phyloP scores from a whole-genome alignment of 1,284 basidiomycete genomes.

The Melanopsichium pennsylvanicum region DNA sequence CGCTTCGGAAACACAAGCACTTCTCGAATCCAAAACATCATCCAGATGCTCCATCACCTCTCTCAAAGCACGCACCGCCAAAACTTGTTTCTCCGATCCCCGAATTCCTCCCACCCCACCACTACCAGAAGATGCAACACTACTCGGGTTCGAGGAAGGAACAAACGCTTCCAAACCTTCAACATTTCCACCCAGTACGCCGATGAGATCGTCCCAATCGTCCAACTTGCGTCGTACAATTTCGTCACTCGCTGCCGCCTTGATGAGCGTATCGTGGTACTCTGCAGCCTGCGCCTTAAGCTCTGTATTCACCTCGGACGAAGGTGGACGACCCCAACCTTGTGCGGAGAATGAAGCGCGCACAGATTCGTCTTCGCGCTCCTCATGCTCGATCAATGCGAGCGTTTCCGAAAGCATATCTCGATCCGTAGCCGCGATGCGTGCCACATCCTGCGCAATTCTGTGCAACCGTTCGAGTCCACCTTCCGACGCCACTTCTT shows the following conservation, averaged over 20 bases:
- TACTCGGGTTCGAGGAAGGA: constrained; percentile 20
- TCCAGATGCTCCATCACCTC: constrained; percentile 82
- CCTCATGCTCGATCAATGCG: constrained; percentile 87
- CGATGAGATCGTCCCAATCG: constrained; percentile 41
- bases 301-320: constrained; percentile 70
- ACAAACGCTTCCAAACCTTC: constrained; percentile 32
- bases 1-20: constrained; percentile 75
- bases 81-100: constrained; percentile 22
- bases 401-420: constrained; percentile 79
- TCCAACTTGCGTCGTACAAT: constrained; percentile 69
- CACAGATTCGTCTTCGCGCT: constrained; percentile 80
- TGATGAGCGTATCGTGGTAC: constrained; percentile 44
- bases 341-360: constrained; percentile 70
- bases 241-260: constrained; percentile 52
- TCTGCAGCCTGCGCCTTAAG: constrained; percentile 44
- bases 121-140: constrained; percentile 9
- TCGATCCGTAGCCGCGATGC: constrained; percentile 74
- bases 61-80: constrained; percentile 73
- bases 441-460: constrained; percentile 77
- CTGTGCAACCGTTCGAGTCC: constrained; percentile 78
- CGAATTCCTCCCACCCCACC: not conserved
- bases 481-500: constrained; percentile 81
- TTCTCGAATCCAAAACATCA: constrained; percentile 70
- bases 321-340: constrained; percentile 64
- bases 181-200: constrained; percentile 19